These are phyloP conservation scores for Chlamydomonas applanata DNA, from an alignment of 139 green algal genomes.

Conservation along the genomic window DNA sequence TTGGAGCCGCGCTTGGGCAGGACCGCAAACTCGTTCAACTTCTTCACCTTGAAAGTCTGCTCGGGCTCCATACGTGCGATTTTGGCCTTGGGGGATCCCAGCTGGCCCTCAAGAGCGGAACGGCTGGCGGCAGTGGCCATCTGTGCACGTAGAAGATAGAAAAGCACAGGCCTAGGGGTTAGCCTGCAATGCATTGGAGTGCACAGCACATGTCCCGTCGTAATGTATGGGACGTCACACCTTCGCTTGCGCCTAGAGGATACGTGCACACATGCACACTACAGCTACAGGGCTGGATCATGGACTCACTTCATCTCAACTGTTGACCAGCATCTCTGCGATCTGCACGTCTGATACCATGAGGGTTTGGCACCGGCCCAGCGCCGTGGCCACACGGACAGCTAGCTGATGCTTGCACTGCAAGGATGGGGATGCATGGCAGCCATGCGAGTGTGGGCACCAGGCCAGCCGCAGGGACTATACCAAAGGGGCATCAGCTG, in stretches of 20 bases:
- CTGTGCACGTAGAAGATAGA: no score
- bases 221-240: no score
- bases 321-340: slow-evolving; percentile 45
- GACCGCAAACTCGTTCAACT: slow-evolving; percentile 73
- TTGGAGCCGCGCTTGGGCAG: slow-evolving; percentile 82
- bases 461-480: no score
- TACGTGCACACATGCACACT: no score
- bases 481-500: not conserved
- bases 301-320: no score
- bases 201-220: no score
- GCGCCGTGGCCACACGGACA: slow-evolving; percentile 49
- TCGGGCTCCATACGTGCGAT: not conserved
- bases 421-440: no score
- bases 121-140: not conserved
- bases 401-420: slow-evolving; percentile 92
- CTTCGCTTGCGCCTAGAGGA: no score
- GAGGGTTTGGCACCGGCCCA: slow-evolving; percentile 24
- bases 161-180: no score
- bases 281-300: no score
- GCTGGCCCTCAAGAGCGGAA: not conserved
- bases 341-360: slow-evolving; percentile 40
- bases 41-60: slow-evolving; percentile 68
- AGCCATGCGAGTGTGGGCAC: no score
- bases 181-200: no score
- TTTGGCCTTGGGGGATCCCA: not conserved